Percentiles rank a stretch among this genome's conserved stretches.
Evolutionary conservation across 352 stramenopile species (phyloP).

Genomic region (Phytophthora macrochlamydospora): DNA sequence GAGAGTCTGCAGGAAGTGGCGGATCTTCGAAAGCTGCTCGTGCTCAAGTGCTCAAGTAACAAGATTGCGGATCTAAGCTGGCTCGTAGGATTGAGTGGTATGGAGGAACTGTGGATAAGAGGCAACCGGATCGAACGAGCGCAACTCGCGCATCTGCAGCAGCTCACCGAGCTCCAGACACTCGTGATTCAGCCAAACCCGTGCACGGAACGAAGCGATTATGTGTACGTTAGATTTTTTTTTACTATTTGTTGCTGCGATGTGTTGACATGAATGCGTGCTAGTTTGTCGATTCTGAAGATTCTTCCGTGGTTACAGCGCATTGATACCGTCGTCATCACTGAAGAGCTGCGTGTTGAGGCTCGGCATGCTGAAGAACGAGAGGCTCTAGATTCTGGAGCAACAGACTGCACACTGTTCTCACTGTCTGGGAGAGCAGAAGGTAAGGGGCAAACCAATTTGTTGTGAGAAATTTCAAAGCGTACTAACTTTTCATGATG

Average conservation of each 20-base stretch:
- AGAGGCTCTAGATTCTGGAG: conserved; percentile 32
- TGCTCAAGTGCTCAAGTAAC: conserved; percentile 69
- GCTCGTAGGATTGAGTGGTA: conserved; percentile 27
- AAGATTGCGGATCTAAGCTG: conserved; percentile 55
- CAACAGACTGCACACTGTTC: conserved; percentile 39
- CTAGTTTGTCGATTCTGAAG: conserved; percentile 42
- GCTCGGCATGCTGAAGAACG: conserved; percentile 49
- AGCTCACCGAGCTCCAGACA: conserved; percentile 45
- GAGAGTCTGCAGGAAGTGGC: conserved; percentile 49
- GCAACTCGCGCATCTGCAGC: conserved; percentile 54
- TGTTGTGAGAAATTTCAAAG: background rate
- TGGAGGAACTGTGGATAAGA: conserved; percentile 69
- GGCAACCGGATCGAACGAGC: conserved; percentile 57
- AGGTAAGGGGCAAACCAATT: conserved; percentile 7
- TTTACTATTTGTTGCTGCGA: background rate
- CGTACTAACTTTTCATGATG: too few species aligned
- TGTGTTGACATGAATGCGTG: background rate
- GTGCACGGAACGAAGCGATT: conserved; percentile 54
- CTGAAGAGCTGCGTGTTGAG: conserved; percentile 47
- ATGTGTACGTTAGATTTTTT: conserved; percentile 44
- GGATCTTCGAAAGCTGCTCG: conserved; percentile 39
- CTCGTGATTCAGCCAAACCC: conserved; percentile 76
- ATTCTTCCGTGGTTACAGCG: conserved; percentile 54
- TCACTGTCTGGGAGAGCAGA: conserved; percentile 22
- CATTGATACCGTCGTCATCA: conserved; percentile 49